Percentiles rank a stretch among this genome's conserved stretches.
phyloP scores from a whole-genome alignment of 2,329 filamentous ascomycete genomes.

The Aspergillus sp. region DNA sequence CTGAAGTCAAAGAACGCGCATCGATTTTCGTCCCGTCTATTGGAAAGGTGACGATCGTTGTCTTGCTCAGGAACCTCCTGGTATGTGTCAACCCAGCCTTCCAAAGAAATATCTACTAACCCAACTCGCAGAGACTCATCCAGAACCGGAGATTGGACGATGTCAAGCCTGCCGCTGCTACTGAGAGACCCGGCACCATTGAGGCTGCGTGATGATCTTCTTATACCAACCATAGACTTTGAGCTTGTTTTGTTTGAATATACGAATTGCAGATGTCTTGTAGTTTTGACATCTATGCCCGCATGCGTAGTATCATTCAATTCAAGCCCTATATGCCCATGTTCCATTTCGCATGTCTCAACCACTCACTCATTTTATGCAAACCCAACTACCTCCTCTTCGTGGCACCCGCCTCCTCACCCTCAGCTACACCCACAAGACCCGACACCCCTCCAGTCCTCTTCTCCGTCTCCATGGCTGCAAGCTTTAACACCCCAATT shows the following conservation, averaged over 20 bases:
- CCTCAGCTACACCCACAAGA: slow-evolving; percentile 10
- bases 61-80: slow-evolving; percentile 79
- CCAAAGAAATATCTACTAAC: neutral
- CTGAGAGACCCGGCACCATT: slow-evolving; percentile 35
- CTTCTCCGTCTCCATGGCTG: slow-evolving; percentile 33
- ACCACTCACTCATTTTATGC: neutral
- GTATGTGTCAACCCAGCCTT: slow-evolving; percentile 45
- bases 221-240: slow-evolving; percentile 11
- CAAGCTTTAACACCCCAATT: slow-evolving; percentile 47
- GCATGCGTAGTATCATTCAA: too few species aligned
- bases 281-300: too few species aligned
- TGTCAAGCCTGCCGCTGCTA: slow-evolving; percentile 33
- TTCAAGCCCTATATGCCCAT: too few species aligned
- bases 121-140: slow-evolving; percentile 28
- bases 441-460: slow-evolving; percentile 19
- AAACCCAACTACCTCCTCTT: slow-evolving; percentile 10
- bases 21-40: slow-evolving; percentile 96
- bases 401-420: slow-evolving; percentile 2
- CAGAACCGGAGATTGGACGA: slow-evolving; percentile 36
- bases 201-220: slow-evolving; percentile 19
- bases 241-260: too few species aligned
- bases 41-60: slow-evolving; percentile 93
- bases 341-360: neutral
- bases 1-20: slow-evolving; percentile 86
- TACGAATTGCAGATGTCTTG: too few species aligned